A percentile compares a stretch with the other conserved stretches of the same genome.
Conservation (phyloP, 2,329 filamentous ascomycete genomes). For the Epichloe sp. region DNA sequence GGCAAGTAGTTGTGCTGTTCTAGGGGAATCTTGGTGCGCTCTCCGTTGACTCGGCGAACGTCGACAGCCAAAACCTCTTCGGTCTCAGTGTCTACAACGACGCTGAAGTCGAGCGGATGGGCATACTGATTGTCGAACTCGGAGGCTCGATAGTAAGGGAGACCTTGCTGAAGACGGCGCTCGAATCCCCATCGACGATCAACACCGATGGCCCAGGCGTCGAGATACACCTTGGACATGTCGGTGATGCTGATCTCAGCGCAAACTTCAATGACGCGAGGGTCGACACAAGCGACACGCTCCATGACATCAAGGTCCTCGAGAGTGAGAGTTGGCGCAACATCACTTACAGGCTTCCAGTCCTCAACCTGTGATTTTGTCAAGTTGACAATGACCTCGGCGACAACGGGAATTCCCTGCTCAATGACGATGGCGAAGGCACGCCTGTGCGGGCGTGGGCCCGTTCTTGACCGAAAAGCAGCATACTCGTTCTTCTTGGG, state of each 20-base stretch:
- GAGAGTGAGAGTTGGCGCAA: constrained; percentile 51
- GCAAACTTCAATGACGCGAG: constrained; percentile 66
- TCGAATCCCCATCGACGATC: constrained; percentile 64
- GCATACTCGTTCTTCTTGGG: constrained; percentile 50
- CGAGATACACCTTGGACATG: constrained; percentile 75
- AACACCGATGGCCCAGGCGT: constrained; percentile 76
- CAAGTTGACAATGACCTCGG: constrained; percentile 40
- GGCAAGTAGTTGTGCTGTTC: constrained; percentile 26
- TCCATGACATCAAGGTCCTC: constrained; percentile 70
- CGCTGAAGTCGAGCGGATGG: constrained; percentile 40
- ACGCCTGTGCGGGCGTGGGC: constrained; percentile 34
- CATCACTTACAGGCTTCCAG: constrained; percentile 32
- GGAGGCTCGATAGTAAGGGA: constrained; percentile 70
- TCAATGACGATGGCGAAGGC: constrained; percentile 37
- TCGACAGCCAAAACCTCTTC: constrained; percentile 35
- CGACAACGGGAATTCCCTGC: constrained; percentile 23
- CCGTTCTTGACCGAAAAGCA: constrained; percentile 39
- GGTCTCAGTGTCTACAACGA: constrained; percentile 30
- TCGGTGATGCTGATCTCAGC: constrained; percentile 62
- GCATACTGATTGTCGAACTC: constrained; percentile 53
- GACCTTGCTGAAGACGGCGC: constrained; percentile 62
- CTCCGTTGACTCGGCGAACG: constrained; percentile 28
- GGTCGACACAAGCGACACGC: constrained; percentile 50
- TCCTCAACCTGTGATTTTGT: constrained; percentile 26
- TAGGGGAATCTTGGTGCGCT: constrained; percentile 30